Evolutionary conservation across 75 land plant genomes (phyloP).

Genomic region (Selaginella tamariscina): DNA sequence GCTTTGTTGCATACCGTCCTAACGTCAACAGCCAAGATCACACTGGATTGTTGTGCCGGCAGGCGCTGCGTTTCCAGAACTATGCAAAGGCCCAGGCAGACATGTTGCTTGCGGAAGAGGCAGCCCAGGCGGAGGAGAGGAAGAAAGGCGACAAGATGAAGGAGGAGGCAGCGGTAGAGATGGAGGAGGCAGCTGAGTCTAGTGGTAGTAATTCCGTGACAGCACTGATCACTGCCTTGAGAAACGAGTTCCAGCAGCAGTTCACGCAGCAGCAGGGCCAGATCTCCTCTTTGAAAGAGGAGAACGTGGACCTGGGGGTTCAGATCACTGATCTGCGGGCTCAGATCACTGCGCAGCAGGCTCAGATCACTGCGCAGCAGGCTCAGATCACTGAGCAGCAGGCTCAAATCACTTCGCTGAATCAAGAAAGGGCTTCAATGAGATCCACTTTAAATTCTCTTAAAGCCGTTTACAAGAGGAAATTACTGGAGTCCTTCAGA

Average conservation of each 20-base stretch:
- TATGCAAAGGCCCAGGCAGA: neutral
- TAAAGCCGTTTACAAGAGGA: neutral
- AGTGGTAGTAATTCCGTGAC: neutral
- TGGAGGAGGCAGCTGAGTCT: neutral
- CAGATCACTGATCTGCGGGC: neutral
- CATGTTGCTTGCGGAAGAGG: neutral
- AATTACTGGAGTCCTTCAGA: neutral
- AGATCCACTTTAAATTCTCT: neutral
- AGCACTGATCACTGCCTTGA: constrained; percentile 1
- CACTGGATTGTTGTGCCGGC: neutral
- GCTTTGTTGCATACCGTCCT: neutral
- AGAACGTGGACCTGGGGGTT: neutral
- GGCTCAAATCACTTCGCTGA: neutral
- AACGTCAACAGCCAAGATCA: neutral
- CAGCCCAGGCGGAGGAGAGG: constrained; percentile 2
- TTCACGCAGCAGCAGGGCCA: neutral
- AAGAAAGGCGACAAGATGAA: constrained; percentile 1
- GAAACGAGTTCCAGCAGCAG: constrained; percentile 1
- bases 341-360: neutral
- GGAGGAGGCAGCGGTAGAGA: constrained; percentile 2
- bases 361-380: neutral
- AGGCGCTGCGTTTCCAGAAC: neutral
- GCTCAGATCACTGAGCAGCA: neutral
- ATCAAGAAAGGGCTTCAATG: neutral
- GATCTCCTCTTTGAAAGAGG: neutral